These are phyloP conservation scores for Oryza meyeriana DNA, from an alignment of 176 grass and related monocot species.

Conservation along the genomic window DNA sequence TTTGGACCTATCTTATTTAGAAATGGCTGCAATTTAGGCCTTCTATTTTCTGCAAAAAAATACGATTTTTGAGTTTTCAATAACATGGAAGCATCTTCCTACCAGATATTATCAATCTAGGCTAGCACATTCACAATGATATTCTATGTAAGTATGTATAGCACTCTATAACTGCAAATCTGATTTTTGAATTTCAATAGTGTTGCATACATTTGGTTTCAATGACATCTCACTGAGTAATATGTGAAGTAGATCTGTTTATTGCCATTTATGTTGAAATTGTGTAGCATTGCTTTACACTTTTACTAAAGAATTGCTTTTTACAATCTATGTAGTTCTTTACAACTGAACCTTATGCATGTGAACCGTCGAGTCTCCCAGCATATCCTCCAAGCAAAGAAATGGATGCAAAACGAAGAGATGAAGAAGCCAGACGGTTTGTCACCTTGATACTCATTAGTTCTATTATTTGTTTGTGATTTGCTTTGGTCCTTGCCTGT, in stretches of 20 bases:
- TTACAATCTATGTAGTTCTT: constrained; percentile 57
- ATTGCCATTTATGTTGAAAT: constrained; percentile 16
- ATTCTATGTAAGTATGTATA: neutral
- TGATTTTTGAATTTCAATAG: neutral
- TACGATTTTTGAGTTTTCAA: neutral
- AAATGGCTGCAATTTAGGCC: neutral
- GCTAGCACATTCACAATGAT: neutral
- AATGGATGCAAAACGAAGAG: constrained; percentile 80
- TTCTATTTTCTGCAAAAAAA: neutral
- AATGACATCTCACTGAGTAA: neutral
- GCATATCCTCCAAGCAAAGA: constrained; percentile 82
- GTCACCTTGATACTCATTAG: constrained; percentile 20
- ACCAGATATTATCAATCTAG: constrained; percentile 22
- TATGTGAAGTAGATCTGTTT: neutral
- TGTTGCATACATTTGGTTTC: neutral
- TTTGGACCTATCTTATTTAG: constrained; percentile 21
- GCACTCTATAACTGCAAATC: neutral
- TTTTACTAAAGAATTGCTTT: constrained; percentile 7
- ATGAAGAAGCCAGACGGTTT: constrained; percentile 85
- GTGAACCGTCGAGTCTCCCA: constrained; percentile 58
- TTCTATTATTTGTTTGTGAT: constrained; percentile 9
- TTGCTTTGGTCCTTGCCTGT: neutral
- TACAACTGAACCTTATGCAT: constrained; percentile 73
- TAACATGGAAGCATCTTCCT: constrained; percentile 10
- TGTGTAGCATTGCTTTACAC: constrained; percentile 12